These are phyloP conservation scores for Dichomitus squalens DNA, from an alignment of 1,284 basidiomycete genomes.

Conservation along the genomic window DNA sequence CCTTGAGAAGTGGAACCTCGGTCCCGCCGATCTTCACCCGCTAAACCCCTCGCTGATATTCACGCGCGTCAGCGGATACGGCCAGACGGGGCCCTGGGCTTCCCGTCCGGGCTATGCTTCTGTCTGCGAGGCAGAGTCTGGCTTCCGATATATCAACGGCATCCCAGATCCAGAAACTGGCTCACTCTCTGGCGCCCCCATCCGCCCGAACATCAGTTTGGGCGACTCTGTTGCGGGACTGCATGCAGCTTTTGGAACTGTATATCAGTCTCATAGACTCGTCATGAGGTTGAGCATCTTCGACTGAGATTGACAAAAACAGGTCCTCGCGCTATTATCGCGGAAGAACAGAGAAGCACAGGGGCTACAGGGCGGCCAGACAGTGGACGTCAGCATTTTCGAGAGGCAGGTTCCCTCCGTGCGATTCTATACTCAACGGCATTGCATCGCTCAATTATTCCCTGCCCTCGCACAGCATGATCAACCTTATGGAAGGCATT, in stretches of 20 bases:
- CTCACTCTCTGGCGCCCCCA: constrained; percentile 58
- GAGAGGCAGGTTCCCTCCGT: constrained; percentile 58
- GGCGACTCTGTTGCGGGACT: constrained; percentile 72
- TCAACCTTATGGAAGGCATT: constrained; percentile 76
- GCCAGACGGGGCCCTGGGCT: constrained; percentile 73
- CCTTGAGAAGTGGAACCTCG: constrained; percentile 69
- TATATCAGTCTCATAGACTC: constrained; percentile 29
- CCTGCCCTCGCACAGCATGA: constrained; percentile 48
- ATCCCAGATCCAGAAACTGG: constrained; percentile 56
- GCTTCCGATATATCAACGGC: constrained; percentile 73
- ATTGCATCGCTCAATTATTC: constrained; percentile 1
- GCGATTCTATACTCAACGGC: background rate
- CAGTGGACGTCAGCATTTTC: constrained; percentile 74
- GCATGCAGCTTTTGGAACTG: constrained; percentile 74
- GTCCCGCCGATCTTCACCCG: constrained; percentile 55
- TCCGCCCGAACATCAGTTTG: constrained; percentile 70
- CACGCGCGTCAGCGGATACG: constrained; percentile 74
- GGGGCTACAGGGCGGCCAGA: constrained; percentile 48
- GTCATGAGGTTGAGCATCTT: background rate
- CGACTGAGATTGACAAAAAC: background rate
- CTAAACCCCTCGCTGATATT: constrained; percentile 68
- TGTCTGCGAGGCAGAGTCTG: constrained; percentile 74
- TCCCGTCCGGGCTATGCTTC: constrained; percentile 70
- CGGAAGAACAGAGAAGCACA: constrained; percentile 42
- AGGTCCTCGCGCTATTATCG: constrained; percentile 75